Evolutionary conservation across 2,329 filamentous ascomycete species (phyloP).

Genomic region (Pseudogymnoascus sp.): DNA sequence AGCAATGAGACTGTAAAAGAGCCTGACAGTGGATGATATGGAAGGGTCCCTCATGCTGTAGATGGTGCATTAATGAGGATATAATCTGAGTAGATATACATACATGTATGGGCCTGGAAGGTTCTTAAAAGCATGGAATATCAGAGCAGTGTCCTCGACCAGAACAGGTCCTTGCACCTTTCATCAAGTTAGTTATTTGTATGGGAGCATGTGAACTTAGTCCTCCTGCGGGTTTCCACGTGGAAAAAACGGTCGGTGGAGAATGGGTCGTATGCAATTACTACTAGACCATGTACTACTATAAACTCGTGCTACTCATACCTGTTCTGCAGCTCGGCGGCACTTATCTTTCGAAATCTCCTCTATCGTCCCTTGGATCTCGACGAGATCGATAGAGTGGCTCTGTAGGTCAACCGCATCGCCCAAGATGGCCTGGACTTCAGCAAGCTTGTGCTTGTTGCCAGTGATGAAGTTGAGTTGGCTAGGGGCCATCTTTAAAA

Average conservation of each 20-base stretch:
- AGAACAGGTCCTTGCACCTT: constrained; percentile 80
- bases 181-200: constrained; percentile 10
- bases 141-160: constrained; percentile 91
- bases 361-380: constrained; percentile 87
- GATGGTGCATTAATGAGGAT: background rate
- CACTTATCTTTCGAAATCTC: constrained; percentile 88
- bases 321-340: constrained; percentile 66
- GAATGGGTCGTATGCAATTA: constrained; percentile 5
- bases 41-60: background rate
- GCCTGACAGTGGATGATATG: background rate
- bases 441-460: constrained; percentile 86
- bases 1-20: background rate
- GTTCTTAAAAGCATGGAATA: constrained; percentile 84
- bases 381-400: constrained; percentile 69
- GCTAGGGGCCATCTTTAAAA: constrained; percentile 34
- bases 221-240: background rate
- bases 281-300: background rate
- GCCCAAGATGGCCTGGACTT: constrained; percentile 80
- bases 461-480: constrained; percentile 89
- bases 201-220: background rate
- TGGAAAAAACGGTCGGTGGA: constrained; percentile 5
- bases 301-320: constrained; percentile 34
- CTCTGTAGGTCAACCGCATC: constrained; percentile 63
- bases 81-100: constrained; percentile 24
- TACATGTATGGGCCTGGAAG: constrained; percentile 95